Percentiles rank a stretch among this genome's conserved stretches.
Conservation (phyloP, 1,284 basidiomycete species). For the Moesziomyces globuligerus region DNA sequence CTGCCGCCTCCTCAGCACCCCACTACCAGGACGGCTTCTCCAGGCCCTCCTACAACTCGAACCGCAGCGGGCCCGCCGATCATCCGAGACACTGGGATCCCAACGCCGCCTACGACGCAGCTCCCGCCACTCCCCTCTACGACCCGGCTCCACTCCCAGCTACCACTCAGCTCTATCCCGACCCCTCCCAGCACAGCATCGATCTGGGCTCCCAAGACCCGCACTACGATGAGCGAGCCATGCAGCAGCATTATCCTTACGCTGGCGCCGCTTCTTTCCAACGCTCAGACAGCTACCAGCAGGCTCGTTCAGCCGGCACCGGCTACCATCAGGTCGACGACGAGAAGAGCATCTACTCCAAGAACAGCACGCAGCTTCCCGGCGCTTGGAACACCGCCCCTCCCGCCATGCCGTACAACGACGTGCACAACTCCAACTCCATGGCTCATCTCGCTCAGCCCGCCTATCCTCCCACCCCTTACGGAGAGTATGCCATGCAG, state of each 20-base stretch:
- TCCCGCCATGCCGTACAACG: conserved; percentile 12
- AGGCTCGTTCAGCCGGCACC: conserved; percentile 7
- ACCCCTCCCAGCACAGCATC: conserved; percentile 28
- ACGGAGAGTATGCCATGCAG: conserved; percentile 23
- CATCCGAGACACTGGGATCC: conserved; percentile 38
- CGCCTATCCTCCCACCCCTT: conserved; percentile 24
- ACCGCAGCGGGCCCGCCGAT: conserved; percentile 4
- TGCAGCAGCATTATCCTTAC: conserved; percentile 33
- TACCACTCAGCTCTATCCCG: conserved; percentile 14
- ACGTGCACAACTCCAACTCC: conserved; percentile 30
- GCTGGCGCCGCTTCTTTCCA: conserved; percentile 25
- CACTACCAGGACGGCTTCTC: conserved; percentile 17
- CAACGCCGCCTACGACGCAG: conserved; percentile 35
- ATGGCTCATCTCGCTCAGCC: conserved; percentile 37
- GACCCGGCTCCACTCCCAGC: conserved; percentile 21
- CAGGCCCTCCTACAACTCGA: conserved; percentile 14
- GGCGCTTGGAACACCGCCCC: conserved; percentile 16
- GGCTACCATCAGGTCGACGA: conserved; percentile 30
- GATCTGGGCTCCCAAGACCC: conserved; percentile 27
- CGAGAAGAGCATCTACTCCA: conserved; percentile 48
- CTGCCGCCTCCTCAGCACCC: conserved; percentile 4
- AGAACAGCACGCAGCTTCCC: conserved; percentile 25
- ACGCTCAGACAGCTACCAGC: conserved; percentile 32
- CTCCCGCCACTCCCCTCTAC: conserved; percentile 25
- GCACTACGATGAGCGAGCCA: conserved; percentile 17